These are phyloP conservation scores for Fusarium mangiferae DNA, from an alignment of 2,329 filamentous ascomycete species.

Conservation along the genomic window DNA sequence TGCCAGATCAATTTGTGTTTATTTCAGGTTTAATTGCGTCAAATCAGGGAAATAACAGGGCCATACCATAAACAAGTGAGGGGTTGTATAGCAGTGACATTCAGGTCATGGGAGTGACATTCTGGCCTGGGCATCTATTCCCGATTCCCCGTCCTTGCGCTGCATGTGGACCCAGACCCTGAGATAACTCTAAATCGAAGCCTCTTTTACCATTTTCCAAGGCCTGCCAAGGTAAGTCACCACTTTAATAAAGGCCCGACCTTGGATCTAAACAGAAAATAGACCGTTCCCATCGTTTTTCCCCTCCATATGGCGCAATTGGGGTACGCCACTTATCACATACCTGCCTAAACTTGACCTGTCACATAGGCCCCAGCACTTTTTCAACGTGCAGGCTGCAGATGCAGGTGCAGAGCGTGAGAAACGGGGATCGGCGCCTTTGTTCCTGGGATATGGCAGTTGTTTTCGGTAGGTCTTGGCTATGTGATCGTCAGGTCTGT, in stretches of 20 bases:
- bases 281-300: conserved; percentile 5
- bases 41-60: not conserved
- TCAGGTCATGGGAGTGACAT: not conserved
- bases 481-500: not conserved
- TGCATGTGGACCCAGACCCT: not conserved
- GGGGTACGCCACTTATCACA: conserved; percentile 3
- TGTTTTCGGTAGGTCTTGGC: not conserved
- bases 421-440: conserved; percentile 11
- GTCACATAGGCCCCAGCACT: not conserved
- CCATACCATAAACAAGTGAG: not conserved
- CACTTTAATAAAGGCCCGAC: not conserved
- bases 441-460: not conserved
- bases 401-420: not conserved
- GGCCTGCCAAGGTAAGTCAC: not conserved
- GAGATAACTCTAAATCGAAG: not conserved
- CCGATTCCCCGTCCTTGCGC: not conserved
- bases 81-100: not conserved
- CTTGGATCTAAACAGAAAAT: not conserved
- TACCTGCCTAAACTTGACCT: not conserved
- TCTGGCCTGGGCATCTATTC: not conserved
- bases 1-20: not conserved
- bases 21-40: not conserved
- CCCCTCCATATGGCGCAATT: not conserved
- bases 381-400: not conserved
- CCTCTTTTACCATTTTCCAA: not conserved